Evolutionary conservation across 768 basidiomycete genomes (phyloP), one percentile per base, ranked within the genome.

Genomic region (Hericium coralloides): DNA sequence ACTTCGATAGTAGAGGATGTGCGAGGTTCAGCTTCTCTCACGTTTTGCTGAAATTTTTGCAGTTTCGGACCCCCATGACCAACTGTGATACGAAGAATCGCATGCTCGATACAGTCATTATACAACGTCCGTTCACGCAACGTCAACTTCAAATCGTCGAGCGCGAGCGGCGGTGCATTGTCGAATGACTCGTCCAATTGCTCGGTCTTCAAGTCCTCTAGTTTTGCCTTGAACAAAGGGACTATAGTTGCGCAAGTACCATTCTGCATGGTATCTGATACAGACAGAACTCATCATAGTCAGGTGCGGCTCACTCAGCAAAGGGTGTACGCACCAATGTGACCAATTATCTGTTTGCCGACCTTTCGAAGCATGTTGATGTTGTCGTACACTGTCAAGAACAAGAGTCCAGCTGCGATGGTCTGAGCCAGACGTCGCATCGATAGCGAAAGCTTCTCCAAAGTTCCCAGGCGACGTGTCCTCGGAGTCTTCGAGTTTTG

Each of bases 241-340:
- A 64, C 65, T 0, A 70, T 55, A 0, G 74, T 75, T 2, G 67
- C 68, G 56, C 71, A 73, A 0, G 73, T 75, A 0, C 73, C 72
- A 58, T 72, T 75, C 52, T 73, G 68, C 38, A 69, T 68, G 1
- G 72, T 26, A 41, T 59, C 70, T 69, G 65, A 59, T 41, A n/a
- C 5, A 37, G 25, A 26, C 25, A 2, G 25, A 6, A 26, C 25
- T 26, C 25, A 26, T 26, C 6, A 6, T 26, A 26, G 25, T 3
- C 6, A 26, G 25, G 25, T 26, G 6, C 6, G 6, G 25, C 25
- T 26, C 2, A 26, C 25, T 26, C 25, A 6, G 25, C 25, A 6
- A 26, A 36, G 12, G 8, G 10, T 6, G 8, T 17, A 36, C 50
- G 15, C 31, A 72, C 69, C 60, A 6, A 58, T 67, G 6, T 65